phyloP scores from a whole-genome alignment of 2,329 filamentous ascomycete genomes.

The Ophiocordyceps camponoti-rufipedis region DNA sequence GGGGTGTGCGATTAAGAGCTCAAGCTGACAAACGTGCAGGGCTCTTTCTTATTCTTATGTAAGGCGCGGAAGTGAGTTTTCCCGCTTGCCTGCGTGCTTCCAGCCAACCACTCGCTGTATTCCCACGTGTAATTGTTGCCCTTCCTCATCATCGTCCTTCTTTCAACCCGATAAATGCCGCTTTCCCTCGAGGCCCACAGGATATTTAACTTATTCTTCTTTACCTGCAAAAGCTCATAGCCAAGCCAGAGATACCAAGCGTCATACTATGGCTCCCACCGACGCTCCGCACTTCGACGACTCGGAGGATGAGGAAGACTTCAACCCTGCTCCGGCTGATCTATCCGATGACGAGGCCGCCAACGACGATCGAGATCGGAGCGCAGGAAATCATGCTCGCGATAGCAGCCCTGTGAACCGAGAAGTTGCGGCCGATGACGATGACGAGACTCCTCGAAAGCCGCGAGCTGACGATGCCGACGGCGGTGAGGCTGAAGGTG shows the following conservation, averaged over 20 bases:
- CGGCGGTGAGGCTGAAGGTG: constrained; percentile 25
- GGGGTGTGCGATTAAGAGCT: no score
- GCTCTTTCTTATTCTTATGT: no score
- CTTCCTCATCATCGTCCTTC: no score
- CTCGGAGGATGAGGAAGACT: constrained; percentile 68
- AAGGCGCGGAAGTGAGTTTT: no score
- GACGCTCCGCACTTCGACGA: constrained; percentile 34
- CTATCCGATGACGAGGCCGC: constrained; percentile 42
- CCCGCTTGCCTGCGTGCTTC: no score
- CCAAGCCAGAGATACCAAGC: background rate
- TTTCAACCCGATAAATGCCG: no score
- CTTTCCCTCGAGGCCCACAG: no score
- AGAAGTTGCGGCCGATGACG: constrained; percentile 16
- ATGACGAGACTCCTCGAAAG: constrained; percentile 10
- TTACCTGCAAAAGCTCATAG: background rate
- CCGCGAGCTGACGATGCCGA: constrained; percentile 10
- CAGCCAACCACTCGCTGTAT: no score
- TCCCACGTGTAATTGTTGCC: no score
- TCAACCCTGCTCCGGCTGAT: constrained; percentile 66
- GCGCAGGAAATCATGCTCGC: constrained; percentile 16
- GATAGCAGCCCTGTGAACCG: constrained; percentile 17
- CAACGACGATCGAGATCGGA: constrained; percentile 19
- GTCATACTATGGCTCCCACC: constrained; percentile 23
- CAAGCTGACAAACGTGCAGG: no score
- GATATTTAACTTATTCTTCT: background rate